A percentile compares a stretch with the other conserved stretches of the same genome.
Conservation (phyloP, 202 grass and related monocot genomes). For the Zizania palustris region DNA sequence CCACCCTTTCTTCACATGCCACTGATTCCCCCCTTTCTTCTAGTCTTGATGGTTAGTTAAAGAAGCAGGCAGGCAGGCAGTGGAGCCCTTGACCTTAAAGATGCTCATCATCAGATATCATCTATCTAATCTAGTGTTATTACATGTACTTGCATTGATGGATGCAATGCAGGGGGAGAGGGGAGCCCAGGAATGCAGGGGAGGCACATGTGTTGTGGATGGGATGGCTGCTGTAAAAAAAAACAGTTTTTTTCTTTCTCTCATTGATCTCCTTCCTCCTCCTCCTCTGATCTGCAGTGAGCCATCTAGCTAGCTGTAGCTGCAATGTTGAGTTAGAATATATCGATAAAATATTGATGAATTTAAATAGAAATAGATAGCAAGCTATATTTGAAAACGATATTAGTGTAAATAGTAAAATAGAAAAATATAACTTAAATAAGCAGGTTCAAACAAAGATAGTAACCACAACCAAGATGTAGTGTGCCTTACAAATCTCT, state of each 20-base stretch:
- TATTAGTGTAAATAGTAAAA: too few species aligned
- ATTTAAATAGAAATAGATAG: too few species aligned
- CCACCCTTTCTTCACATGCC: slow-evolving; percentile 47
- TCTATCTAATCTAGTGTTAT: background rate
- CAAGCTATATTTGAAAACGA: too few species aligned
- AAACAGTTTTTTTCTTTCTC: too few species aligned
- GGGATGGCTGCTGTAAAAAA: background rate
- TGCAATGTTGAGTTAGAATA: too few species aligned
- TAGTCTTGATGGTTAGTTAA: background rate
- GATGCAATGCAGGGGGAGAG: background rate
- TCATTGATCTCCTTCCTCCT: background rate
- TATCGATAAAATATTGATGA: too few species aligned
- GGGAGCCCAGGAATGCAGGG: slow-evolving; percentile 42
- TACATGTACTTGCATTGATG: background rate
- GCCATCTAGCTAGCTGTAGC: too few species aligned
- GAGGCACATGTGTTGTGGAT: slow-evolving; percentile 40
- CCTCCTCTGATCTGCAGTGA: slow-evolving; percentile 15
- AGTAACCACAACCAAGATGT: too few species aligned
- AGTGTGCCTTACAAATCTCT: slow-evolving; percentile 8
- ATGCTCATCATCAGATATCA: background rate
- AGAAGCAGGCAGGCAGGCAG: background rate
- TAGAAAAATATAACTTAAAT: too few species aligned
- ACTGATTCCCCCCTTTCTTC: slow-evolving; percentile 24
- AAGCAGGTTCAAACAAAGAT: too few species aligned
- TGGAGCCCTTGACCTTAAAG: slow-evolving; percentile 43